phyloP scores from a whole-genome alignment of 2,329 filamentous ascomycete species.

The Xylaria digitata region DNA sequence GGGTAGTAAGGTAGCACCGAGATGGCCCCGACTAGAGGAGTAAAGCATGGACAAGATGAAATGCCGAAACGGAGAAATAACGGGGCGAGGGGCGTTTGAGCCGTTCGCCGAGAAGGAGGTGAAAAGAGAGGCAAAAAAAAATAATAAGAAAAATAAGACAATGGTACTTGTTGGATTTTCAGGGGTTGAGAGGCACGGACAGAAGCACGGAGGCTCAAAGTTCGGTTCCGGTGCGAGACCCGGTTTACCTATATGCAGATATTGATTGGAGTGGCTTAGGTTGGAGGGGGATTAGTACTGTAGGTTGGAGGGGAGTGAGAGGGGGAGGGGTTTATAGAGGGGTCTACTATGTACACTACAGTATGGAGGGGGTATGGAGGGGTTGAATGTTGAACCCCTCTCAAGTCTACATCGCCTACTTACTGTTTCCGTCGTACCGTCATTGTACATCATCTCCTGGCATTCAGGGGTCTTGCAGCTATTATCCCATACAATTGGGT shows the following conservation, averaged over 20 bases:
- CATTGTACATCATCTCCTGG: too few relatives aligned
- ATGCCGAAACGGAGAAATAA: neutral
- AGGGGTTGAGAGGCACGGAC: constrained; percentile 13
- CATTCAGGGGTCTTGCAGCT: neutral
- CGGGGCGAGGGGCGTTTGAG: neutral
- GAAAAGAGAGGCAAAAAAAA: too few relatives aligned
- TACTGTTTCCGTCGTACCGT: too few relatives aligned
- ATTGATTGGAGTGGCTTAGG: neutral
- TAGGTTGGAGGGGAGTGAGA: constrained; percentile 5
- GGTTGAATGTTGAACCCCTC: neutral
- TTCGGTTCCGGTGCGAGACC: constrained; percentile 10
- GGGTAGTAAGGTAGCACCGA: constrained; percentile 21
- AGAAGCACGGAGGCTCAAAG: constrained; percentile 16
- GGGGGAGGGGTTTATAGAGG: neutral
- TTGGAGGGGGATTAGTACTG: constrained; percentile 17
- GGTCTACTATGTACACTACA: too few relatives aligned
- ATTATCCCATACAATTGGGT: neutral
- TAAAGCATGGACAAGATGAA: neutral
- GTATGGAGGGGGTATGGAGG: neutral
- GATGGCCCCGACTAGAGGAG: constrained; percentile 9
- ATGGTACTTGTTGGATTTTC: constrained; percentile 17
- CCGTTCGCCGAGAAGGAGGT: constrained; percentile 1
- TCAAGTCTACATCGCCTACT: too few relatives aligned
- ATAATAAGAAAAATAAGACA: neutral
- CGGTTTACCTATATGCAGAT: neutral